phyloP scores from a whole-genome alignment of 768 basidiomycete genomes.

The Amanita brunnescens region DNA sequence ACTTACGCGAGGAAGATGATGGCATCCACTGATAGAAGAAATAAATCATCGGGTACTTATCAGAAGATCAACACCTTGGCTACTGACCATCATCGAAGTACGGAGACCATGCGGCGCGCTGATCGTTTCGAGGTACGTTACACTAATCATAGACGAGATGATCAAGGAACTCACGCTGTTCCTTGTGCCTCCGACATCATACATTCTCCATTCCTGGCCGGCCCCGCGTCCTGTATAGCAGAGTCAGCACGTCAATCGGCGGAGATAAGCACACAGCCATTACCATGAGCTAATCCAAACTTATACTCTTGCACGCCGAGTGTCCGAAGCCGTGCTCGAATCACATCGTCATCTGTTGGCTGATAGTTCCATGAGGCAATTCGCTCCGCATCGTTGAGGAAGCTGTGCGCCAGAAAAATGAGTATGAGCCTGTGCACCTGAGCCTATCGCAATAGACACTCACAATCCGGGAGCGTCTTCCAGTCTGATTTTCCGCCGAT shows the following conservation, averaged over 20 bases:
- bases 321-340: constrained; percentile 71
- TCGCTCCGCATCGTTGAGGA: constrained; percentile 60
- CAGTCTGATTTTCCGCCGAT: constrained; percentile 41
- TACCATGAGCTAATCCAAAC: constrained; percentile 58
- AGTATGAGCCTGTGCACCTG: neutral
- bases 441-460: constrained; percentile 11
- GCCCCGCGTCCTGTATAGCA: constrained; percentile 40
- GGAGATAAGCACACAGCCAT: constrained; percentile 11
- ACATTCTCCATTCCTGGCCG: constrained; percentile 71
- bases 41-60: constrained; percentile 6
- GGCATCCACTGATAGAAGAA: constrained; percentile 42
- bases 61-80: neutral
- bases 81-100: constrained; percentile 66
- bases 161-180: constrained; percentile 41
- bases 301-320: constrained; percentile 71
- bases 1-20: constrained; percentile 76
- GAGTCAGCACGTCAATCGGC: neutral
- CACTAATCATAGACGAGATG: constrained; percentile 1
- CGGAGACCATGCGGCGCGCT: constrained; percentile 72
- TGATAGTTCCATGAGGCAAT: constrained; percentile 56
- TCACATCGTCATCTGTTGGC: constrained; percentile 68
- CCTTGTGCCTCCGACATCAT: constrained; percentile 73
- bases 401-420: constrained; percentile 32
- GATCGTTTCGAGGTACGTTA: constrained; percentile 4
- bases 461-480: constrained; percentile 74